phyloP scores from a whole-genome alignment of 2,329 filamentous ascomycete species.

The Fusarium foetens region DNA sequence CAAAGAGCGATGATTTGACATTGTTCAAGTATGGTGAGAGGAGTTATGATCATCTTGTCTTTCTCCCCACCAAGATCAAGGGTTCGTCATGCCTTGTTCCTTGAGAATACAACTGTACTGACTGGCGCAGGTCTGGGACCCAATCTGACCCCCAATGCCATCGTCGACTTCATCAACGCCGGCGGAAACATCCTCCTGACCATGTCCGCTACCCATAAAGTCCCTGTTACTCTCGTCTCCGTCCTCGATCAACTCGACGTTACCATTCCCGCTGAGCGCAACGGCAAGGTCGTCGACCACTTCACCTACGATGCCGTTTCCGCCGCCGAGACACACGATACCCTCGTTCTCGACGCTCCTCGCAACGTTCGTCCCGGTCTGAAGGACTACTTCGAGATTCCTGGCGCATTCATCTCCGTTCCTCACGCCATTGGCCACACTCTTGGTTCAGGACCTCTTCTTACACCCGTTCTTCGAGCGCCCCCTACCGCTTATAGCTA shows the following conservation, averaged over 20 bases:
- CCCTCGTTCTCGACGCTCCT: slow-evolving; percentile 80
- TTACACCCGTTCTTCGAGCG: slow-evolving; percentile 84
- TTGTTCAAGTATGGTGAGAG: slow-evolving; percentile 89
- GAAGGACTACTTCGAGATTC: slow-evolving; percentile 77
- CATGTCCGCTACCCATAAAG: slow-evolving; percentile 76
- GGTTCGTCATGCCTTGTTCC: slow-evolving; percentile 60
- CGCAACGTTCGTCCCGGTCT: slow-evolving; percentile 72
- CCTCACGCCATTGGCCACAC: slow-evolving; percentile 83
- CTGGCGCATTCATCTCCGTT: slow-evolving; percentile 75
- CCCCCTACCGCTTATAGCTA: slow-evolving; percentile 90
- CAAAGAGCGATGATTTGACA: slow-evolving; percentile 79
- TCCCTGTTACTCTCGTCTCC: slow-evolving; percentile 78
- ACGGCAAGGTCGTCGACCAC: slow-evolving; percentile 89
- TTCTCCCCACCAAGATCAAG: slow-evolving; percentile 92
- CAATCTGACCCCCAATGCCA: slow-evolving; percentile 82
- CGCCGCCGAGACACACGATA: slow-evolving; percentile 85
- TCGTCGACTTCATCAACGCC: slow-evolving; percentile 91
- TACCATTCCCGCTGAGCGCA: slow-evolving; percentile 84
- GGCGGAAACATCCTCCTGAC: slow-evolving; percentile 91
- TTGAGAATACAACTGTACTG: slow-evolving; percentile 6
- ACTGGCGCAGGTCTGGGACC: slow-evolving; percentile 78
- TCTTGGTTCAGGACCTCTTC: slow-evolving; percentile 79
- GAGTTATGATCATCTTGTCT: slow-evolving; percentile 88
- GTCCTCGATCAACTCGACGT: slow-evolving; percentile 91
- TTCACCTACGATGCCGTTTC: slow-evolving; percentile 88